Percentiles rank a stretch among this genome's conserved stretches.
Evolutionary conservation across 495 filamentous ascomycete species (phyloP).

Genomic region (Mycothermus thermophilus): DNA sequence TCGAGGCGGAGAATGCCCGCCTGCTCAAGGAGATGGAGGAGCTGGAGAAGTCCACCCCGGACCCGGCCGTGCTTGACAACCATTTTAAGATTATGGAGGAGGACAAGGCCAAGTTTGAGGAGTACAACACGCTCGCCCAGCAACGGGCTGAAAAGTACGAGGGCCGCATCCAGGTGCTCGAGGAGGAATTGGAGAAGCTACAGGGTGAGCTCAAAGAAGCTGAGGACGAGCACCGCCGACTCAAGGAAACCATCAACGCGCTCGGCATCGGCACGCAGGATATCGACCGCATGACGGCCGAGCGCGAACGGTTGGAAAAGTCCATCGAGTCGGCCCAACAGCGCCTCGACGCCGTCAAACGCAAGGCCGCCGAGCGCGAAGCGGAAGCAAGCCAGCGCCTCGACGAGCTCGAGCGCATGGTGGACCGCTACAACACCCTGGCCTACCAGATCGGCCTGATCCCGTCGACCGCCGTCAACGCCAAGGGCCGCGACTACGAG

Average conservation of each 20-base stretch:
- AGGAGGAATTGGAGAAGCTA: slow-evolving; percentile 66
- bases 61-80: slow-evolving; percentile 69
- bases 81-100: slow-evolving; percentile 77
- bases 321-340: slow-evolving; percentile 58
- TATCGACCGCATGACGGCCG: slow-evolving; percentile 96
- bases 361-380: slow-evolving; percentile 70
- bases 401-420: slow-evolving; percentile 73
- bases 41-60: slow-evolving; percentile 68
- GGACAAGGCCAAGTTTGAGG: slow-evolving; percentile 82
- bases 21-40: slow-evolving; percentile 76
- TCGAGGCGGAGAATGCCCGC: slow-evolving; percentile 69
- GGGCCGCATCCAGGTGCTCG: slow-evolving; percentile 55
- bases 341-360: slow-evolving; percentile 70
- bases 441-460: slow-evolving; percentile 89
- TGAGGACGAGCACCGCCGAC: slow-evolving; percentile 62
- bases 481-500: slow-evolving; percentile 73
- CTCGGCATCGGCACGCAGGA: slow-evolving; percentile 91
- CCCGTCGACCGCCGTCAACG: slow-evolving; percentile 68
- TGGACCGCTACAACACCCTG: slow-evolving; percentile 82
- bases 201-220: slow-evolving; percentile 61
- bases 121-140: slow-evolving; percentile 69
- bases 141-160: slow-evolving; percentile 76
- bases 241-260: slow-evolving; percentile 75
- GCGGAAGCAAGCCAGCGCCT: slow-evolving; percentile 66
- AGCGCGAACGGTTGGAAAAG: slow-evolving; percentile 80